These are phyloP conservation scores for Lepidium sativum DNA, from an alignment of 345 rosid genomes.

Conservation along the genomic window DNA sequence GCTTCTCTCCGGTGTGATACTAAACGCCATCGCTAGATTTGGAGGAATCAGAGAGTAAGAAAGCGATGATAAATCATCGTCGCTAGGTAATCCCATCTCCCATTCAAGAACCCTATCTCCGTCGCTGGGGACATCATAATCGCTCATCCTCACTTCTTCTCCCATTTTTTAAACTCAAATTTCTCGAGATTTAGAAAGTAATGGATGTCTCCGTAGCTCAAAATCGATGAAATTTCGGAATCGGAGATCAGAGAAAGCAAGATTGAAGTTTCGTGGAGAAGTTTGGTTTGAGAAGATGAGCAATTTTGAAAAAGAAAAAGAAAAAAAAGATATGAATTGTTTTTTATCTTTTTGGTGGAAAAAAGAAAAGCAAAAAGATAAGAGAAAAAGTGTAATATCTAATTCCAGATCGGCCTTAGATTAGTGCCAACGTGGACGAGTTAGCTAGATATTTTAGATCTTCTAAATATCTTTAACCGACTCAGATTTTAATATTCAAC, in stretches of 20 bases:
- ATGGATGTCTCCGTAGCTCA: background rate
- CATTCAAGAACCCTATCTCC: constrained; percentile 16
- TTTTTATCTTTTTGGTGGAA: background rate
- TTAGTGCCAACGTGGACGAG: constrained; percentile 56
- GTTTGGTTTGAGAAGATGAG: constrained; percentile 29
- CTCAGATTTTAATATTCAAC: background rate
- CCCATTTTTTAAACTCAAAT: background rate
- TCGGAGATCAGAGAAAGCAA: background rate
- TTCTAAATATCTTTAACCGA: constrained; percentile 42
- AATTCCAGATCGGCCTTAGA: constrained; percentile 47
- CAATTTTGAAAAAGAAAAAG: constrained; percentile 10
- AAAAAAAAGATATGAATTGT: background rate
- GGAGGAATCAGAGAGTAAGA: constrained; percentile 48
- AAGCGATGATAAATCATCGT: constrained; percentile 42
- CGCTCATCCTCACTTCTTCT: constrained; percentile 26
- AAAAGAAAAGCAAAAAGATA: constrained; percentile 10
- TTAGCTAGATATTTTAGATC: constrained; percentile 47
- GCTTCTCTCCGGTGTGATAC: constrained; percentile 45
- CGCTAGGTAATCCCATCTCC: constrained; percentile 11
- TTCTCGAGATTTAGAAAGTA: background rate
- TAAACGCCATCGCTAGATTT: constrained; percentile 70
- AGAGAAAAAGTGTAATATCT: constrained; percentile 46
- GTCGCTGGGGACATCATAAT: constrained; percentile 14
- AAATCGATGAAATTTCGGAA: background rate
- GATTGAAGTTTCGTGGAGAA: constrained; percentile 18